Evolutionary conservation across 768 basidiomycete species (phyloP).

Genomic region (Chalciporus piperatus): DNA sequence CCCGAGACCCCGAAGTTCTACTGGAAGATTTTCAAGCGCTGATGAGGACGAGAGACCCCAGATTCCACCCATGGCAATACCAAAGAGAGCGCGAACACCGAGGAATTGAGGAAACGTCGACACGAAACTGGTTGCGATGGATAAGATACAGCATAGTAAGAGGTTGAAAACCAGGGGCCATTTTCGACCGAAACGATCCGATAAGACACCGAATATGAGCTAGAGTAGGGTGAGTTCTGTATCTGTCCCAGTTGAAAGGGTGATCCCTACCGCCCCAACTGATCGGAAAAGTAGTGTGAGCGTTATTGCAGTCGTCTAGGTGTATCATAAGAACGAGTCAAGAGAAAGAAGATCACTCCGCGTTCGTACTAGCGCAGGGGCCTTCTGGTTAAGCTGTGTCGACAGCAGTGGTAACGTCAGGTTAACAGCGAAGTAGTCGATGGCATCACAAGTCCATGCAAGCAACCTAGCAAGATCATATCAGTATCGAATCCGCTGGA

Average conservation of each 20-base stretch:
- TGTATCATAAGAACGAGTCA: neutral
- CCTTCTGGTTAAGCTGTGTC: slow-evolving; percentile 43
- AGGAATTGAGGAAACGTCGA: slow-evolving; percentile 78
- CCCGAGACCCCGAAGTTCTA: slow-evolving; percentile 80
- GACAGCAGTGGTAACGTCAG: slow-evolving; percentile 50
- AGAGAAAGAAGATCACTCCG: neutral
- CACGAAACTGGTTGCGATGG: slow-evolving; percentile 80
- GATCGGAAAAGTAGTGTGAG: slow-evolving; percentile 91
- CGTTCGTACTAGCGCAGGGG: slow-evolving; percentile 42
- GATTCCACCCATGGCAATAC: slow-evolving; percentile 85
- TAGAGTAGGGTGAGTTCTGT: slow-evolving; percentile 5
- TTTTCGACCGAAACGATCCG: slow-evolving; percentile 89
- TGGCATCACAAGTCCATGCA: slow-evolving; percentile 84
- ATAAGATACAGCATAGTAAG: slow-evolving; percentile 63
- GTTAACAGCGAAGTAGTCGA: slow-evolving; percentile 83
- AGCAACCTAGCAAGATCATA: slow-evolving; percentile 52
- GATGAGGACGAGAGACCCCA: slow-evolving; percentile 85
- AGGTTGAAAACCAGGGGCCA: slow-evolving; percentile 87
- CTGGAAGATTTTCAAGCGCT: slow-evolving; percentile 85
- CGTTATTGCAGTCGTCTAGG: slow-evolving; percentile 77
- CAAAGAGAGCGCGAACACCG: slow-evolving; percentile 78
- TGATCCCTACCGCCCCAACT: slow-evolving; percentile 54
- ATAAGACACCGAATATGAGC: slow-evolving; percentile 78
- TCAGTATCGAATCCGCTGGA: neutral
- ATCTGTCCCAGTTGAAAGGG: neutral